Base-by-base conservation (phyloP, 352 stramenopile genomes). In the Pythium brachiatum region DNA sequence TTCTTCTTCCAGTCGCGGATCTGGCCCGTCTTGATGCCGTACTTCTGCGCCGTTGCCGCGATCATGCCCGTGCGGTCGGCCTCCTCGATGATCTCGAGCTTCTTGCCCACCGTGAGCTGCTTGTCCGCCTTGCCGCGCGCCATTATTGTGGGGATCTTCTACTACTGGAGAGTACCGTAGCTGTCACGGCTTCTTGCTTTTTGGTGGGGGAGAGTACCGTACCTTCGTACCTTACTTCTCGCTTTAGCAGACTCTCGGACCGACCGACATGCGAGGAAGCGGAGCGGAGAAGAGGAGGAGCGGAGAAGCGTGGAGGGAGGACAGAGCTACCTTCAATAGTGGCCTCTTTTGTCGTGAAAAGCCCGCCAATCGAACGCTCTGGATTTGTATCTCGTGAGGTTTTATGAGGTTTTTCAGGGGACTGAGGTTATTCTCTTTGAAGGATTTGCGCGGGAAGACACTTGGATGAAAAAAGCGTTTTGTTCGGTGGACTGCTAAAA, bases 1-100 rank as follows among this genome's bases (percentile, higher is more conserved):
- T 94, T 94, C 64, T 91, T 90, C 78, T 91, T 92, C 85, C 85
- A 94, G 73, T 94, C 85, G 58, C 85, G 85, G 63, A 94, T 91
- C 69, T 94, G 85, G 60, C 85, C 85, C 21, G 83, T 89, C 69
- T 94, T 94, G 39, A 94, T 80, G 72, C 81, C 81, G 62, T 94
- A 92, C 57, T 94, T 94, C 55, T 94, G 82, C 68, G 85, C 85
- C 36, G 85, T 94, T 20, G 72, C 81, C 31, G 81, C 68, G 34
- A 94, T 82, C 51, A 89, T 77, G 4, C 85, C 85, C 63, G 85
- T 94, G 60, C 83, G 83, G 25, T 94, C 85, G 52, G 79, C 83
- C 64, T 94, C 85, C 51, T 92, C 85, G 69, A 94, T 90, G 69
- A 94, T 94, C 75, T 94, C 83, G 55, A 94, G 85, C 73, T 94